Percentiles rank a stretch among this genome's conserved stretches.
phyloP scores from a whole-genome alignment of 768 basidiomycete genomes.

The Tylopilus subfusipes region DNA sequence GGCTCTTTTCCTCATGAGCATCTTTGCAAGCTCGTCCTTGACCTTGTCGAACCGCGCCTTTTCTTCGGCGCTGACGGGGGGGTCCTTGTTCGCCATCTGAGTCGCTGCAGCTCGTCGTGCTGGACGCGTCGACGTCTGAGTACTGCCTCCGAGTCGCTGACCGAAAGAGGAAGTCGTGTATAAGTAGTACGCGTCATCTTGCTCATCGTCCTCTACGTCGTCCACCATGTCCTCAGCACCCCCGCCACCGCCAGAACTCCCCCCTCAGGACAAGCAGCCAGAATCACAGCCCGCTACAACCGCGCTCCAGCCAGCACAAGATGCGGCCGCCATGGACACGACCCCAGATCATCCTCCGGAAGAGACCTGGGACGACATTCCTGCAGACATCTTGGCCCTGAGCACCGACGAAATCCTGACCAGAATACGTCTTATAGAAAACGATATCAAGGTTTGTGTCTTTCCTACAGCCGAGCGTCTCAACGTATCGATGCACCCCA shows the following conservation, averaged over 20 bases:
- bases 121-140: too few species aligned
- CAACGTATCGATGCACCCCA: conserved; percentile 27
- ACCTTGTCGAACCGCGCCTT: conserved; percentile 67
- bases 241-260: conserved; percentile 46
- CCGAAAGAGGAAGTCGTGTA: too few species aligned
- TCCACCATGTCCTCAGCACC: conserved; percentile 54
- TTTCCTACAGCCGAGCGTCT: background rate
- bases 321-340: conserved; percentile 59
- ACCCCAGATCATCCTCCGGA: conserved; percentile 65
- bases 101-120: too few species aligned
- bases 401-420: conserved; percentile 85
- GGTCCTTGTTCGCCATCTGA: conserved; percentile 41
- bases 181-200: conserved; percentile 31
- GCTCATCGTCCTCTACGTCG: conserved; percentile 1
- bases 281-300: conserved; percentile 37
- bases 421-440: conserved; percentile 90
- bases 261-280: conserved; percentile 47
- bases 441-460: conserved; percentile 81
- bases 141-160: too few species aligned
- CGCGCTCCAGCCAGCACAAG: conserved; percentile 31
- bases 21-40: conserved; percentile 71
- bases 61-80: conserved; percentile 56
- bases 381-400: conserved; percentile 76
- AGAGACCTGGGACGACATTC: conserved; percentile 90
- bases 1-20: conserved; percentile 69